A percentile compares a stretch with the other conserved stretches of the same genome.
These are phyloP conservation scores for Daucus carota DNA, from an alignment of 129 eudicot species.

Conservation along the genomic window DH1_v3.0 NC_030383.2:63675501-63676000, in stretches of 20 bases:
- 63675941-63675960: no score
- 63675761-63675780: not conserved
- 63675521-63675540: no score
- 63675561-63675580: not conserved
- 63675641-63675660: conserved; percentile 1
- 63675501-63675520: no score
- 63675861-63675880: no score
- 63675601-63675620: not conserved
- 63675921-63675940: no score
- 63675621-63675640: not conserved
- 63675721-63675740: not conserved
- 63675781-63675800: not conserved
- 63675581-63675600: not conserved
- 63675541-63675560: not conserved
- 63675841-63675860: no score
- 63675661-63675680: not conserved
- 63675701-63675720: not conserved
- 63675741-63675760: not conserved
- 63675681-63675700: not conserved
- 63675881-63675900: no score
- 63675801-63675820: no score
- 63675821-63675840: no score
- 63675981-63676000: no score
- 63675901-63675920: no score
- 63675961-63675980: no score